These are phyloP conservation scores for Metschnikowia lachancei DNA, from an alignment of 805 yeast species.

Conservation along the genomic window DNA sequence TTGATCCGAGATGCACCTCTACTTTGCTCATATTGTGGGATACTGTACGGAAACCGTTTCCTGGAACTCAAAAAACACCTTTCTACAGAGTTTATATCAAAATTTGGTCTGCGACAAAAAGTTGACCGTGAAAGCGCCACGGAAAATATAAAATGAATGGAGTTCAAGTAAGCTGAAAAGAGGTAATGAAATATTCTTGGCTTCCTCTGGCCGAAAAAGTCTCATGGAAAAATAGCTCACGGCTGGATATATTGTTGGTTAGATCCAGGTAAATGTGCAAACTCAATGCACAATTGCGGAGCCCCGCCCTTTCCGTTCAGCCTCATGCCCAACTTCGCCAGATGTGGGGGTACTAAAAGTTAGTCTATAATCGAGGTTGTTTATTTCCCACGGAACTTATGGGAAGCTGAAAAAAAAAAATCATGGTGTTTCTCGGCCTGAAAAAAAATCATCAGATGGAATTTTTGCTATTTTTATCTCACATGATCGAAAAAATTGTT, in stretches of 20 bases:
- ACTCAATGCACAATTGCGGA: constrained; percentile 1
- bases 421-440: no score
- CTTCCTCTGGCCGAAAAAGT: not conserved
- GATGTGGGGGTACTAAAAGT: not conserved
- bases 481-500: not conserved
- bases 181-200: not conserved
- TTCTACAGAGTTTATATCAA: constrained; percentile 21
- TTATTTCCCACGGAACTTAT: no score
- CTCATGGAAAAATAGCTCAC: not conserved
- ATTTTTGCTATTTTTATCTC: no score
- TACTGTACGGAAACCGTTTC: constrained; percentile 26
- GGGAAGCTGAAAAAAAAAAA: no score
- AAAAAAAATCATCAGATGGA: no score
- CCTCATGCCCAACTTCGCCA: not conserved
- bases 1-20: constrained; percentile 21
- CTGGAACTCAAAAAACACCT: constrained; percentile 30
- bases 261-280: not conserved
- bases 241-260: not conserved
- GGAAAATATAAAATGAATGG: not conserved
- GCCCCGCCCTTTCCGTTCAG: not conserved
- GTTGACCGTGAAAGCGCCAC: not conserved
- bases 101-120: not conserved
- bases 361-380: not conserved
- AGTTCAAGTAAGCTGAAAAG: not conserved
- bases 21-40: constrained; percentile 28